Evolutionary conservation across 2,329 filamentous ascomycete genomes (phyloP).

Genomic region (Grosmannia huntii): DNA sequence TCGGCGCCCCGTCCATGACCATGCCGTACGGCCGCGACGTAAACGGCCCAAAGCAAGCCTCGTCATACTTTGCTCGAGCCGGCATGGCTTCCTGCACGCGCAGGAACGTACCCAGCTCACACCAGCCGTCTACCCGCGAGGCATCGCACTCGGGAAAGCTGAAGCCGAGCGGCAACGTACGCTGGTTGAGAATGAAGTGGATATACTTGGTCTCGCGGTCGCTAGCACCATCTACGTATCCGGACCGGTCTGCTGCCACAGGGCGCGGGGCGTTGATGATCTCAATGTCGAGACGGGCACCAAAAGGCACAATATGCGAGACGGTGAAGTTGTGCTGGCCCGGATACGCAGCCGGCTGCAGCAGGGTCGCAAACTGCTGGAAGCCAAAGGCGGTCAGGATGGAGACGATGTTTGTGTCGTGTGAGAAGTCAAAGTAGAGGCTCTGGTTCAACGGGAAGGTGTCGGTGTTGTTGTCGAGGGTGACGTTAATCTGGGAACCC

Average conservation of each 20-base stretch:
- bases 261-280: slow-evolving; percentile 56
- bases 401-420: slow-evolving; percentile 61
- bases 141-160: slow-evolving; percentile 53
- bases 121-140: slow-evolving; percentile 60
- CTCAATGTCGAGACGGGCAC: slow-evolving; percentile 60
- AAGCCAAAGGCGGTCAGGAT: slow-evolving; percentile 62
- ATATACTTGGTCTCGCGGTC: slow-evolving; percentile 52
- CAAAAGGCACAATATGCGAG: slow-evolving; percentile 58
- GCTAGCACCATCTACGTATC: slow-evolving; percentile 29
- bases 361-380: slow-evolving; percentile 49
- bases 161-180: slow-evolving; percentile 54
- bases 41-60: slow-evolving; percentile 53
- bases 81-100: slow-evolving; percentile 46
- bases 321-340: slow-evolving; percentile 51
- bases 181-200: slow-evolving; percentile 62
- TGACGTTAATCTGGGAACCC: slow-evolving; percentile 52
- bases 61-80: slow-evolving; percentile 46
- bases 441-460: slow-evolving; percentile 65
- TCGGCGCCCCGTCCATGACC: slow-evolving; percentile 35
- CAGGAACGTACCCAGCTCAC: slow-evolving; percentile 57
- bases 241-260: slow-evolving; percentile 39
- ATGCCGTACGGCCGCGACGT: slow-evolving; percentile 31
- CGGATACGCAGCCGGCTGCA: slow-evolving; percentile 43
- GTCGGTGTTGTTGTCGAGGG: slow-evolving; percentile 50
- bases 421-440: slow-evolving; percentile 66